Evolutionary conservation across 768 basidiomycete genomes (phyloP), one percentile per base, ranked within the genome.

Genomic region (Candolleomyces eurysporus): DNA sequence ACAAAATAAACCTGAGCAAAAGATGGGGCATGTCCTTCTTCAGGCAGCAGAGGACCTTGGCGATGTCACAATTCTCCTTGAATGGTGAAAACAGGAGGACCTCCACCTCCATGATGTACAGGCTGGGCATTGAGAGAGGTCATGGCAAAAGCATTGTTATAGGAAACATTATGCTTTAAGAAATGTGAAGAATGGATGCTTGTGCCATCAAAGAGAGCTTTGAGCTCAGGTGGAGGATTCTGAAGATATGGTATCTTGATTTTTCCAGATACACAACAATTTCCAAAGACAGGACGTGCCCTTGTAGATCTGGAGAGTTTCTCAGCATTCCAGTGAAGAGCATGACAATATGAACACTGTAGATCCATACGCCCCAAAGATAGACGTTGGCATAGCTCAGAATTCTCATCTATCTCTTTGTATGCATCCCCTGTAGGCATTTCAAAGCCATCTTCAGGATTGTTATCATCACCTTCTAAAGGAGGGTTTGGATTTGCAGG

Each of bases 1-100:
- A 52, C 21, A 32, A 67, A 58, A 42, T 63, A 67, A 39, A 67
- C 51, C 50, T 67, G 66, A 14, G 61, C 59, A 61, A 22, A 67
- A 5, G 13, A 13, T 5, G 61, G 63, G 21, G 19, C n/a, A 26
- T 40, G 21, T 17, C 53, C 57, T 14, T 40, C 22, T 32, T n/a
- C 51, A 30, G 59, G 63, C 8, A 56, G 26, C 4, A 67, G 42
- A n/a, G 63, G 46, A 11, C 64, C 58, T 17, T 45, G 22, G 0
- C 11, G n/a, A 60, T 68, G 63, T 4, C 13, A 53, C 11, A 65
- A 61, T 31, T 64, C 16, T 19, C 64, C 61, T 40, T 63, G 57
- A 32, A 67, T 56, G 16, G 59, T 63, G 57, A 67, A 65, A 19
- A 60, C 42, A 32, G 64, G 66, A 21, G 64, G 66, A 21, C 61